phyloP scores from a whole-genome alignment of 176 grass and related monocot species.

The Metroxylon sagu region DNA sequence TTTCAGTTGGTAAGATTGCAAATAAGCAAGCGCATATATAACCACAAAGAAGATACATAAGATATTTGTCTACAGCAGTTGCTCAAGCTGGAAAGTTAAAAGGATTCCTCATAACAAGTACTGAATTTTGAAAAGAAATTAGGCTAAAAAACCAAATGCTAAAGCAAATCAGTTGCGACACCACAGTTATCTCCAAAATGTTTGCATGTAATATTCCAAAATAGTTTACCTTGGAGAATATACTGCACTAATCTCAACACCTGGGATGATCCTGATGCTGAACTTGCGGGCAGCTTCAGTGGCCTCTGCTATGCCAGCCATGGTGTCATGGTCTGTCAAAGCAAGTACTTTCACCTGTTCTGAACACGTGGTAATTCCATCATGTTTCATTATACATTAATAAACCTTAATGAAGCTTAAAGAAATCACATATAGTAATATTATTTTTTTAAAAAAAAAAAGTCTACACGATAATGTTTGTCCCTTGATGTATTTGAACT shows the following conservation, averaged over 20 bases:
- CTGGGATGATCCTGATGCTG: slow-evolving; percentile 64
- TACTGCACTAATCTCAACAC: slow-evolving; percentile 60
- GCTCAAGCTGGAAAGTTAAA: no score
- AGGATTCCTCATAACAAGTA: no score
- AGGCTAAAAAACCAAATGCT: no score
- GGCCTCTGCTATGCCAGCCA: slow-evolving; percentile 58
- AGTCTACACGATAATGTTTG: no score
- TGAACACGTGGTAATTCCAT: slow-evolving; percentile 22
- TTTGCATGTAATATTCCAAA: no score
- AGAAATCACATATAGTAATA: background rate
- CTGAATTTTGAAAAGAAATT: no score
- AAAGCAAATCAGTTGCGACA: no score
- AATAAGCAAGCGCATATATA: background rate
- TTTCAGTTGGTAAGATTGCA: slow-evolving; percentile 15
- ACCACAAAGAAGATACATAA: no score
- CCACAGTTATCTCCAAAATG: no score
- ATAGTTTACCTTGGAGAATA: slow-evolving; percentile 37
- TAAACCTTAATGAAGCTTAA: background rate
- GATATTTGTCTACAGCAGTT: no score
- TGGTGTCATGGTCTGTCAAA: slow-evolving; percentile 76
- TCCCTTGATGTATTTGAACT: no score
- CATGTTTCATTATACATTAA: slow-evolving; percentile 1
- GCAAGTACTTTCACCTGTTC: slow-evolving; percentile 77
- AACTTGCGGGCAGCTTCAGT: slow-evolving; percentile 33
- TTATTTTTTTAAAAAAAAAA: no score